These are phyloP conservation scores for Kalmusia sp. DNA, from an alignment of 2,329 filamentous ascomycete species.

Conservation along the genomic window DNA sequence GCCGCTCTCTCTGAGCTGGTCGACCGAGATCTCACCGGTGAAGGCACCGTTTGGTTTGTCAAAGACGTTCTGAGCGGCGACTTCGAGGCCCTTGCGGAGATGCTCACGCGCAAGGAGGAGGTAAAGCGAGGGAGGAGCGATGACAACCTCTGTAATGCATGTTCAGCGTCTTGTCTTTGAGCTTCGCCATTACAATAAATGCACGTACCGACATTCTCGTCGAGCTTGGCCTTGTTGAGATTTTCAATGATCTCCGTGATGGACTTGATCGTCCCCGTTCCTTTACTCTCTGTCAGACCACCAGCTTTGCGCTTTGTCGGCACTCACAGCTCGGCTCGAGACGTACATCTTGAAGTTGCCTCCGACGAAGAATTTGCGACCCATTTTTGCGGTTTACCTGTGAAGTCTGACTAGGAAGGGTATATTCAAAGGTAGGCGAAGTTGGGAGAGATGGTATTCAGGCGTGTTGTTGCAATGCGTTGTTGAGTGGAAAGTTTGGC, in stretches of 20 bases:
- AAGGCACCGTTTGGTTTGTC: constrained; percentile 97
- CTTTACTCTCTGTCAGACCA: constrained; percentile 56
- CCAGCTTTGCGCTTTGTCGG: constrained; percentile 9
- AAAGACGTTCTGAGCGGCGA: constrained; percentile 96
- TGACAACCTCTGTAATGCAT: constrained; percentile 79
- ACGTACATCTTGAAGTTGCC: constrained; percentile 98
- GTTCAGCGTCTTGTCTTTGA: neutral
- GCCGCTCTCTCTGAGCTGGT: constrained; percentile 86
- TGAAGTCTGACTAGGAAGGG: constrained; percentile 3
- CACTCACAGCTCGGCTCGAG: constrained; percentile 31
- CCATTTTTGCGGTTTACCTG: constrained; percentile 68
- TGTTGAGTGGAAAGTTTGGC: constrained; percentile 32
- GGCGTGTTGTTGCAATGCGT: constrained; percentile 32
- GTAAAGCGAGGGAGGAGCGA: constrained; percentile 90
- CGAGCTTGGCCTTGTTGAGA: constrained; percentile 85
- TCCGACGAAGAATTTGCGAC: constrained; percentile 96
- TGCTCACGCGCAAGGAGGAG: constrained; percentile 84
- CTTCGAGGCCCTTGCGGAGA: constrained; percentile 77
- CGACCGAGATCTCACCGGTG: constrained; percentile 94
- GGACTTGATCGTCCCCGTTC: constrained; percentile 90
- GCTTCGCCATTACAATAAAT: neutral
- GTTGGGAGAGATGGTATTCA: constrained; percentile 6
- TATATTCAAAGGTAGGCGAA: constrained; percentile 13
- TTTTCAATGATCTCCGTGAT: constrained; percentile 90
- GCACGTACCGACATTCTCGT: constrained; percentile 72